Conservation (phyloP, 768 basidiomycete genomes). For the Panaeolus cyanescens region DNA sequence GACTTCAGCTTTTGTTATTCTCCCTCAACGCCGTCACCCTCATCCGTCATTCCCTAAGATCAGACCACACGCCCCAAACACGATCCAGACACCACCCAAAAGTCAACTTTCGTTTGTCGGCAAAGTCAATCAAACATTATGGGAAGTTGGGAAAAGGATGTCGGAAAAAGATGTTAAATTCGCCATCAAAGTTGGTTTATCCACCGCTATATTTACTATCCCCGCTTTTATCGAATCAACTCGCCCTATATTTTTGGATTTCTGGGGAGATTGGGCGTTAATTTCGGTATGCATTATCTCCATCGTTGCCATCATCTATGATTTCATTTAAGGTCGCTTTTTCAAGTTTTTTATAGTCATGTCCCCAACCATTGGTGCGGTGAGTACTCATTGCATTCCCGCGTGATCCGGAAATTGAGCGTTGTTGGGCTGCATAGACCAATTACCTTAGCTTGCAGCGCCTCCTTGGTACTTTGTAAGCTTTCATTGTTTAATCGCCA, state of each 20-base stretch:
- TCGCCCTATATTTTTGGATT: constrained; percentile 75
- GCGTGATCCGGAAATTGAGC: constrained; percentile 8
- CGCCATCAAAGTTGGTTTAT: constrained; percentile 84
- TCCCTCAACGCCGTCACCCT: constrained; percentile 41
- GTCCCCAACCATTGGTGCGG: constrained; percentile 85
- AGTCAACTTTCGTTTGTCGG: constrained; percentile 59
- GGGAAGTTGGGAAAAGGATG: constrained; percentile 66
- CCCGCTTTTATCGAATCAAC: constrained; percentile 87
- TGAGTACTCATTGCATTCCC: constrained; percentile 27
- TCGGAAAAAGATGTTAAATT: constrained; percentile 80
- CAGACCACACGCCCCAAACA: constrained; percentile 80
- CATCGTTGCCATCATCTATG: neutral
- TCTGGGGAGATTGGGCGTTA: constrained; percentile 93
- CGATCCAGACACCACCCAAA: constrained; percentile 74
- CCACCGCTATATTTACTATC: constrained; percentile 76
- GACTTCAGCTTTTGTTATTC: constrained; percentile 55
- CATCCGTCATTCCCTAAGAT: constrained; percentile 79
- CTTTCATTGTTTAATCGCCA: neutral
- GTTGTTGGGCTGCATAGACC: constrained; percentile 48
- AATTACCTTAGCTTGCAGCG: constrained; percentile 85
- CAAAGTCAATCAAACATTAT: constrained; percentile 65
- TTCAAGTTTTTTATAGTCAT: constrained; percentile 79
- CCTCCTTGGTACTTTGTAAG: constrained; percentile 81
- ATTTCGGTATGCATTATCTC: constrained; percentile 80
- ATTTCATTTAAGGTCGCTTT: neutral